phyloP scores from a whole-genome alignment of 768 basidiomycete species.

The Lactifluus piperatus region DNA sequence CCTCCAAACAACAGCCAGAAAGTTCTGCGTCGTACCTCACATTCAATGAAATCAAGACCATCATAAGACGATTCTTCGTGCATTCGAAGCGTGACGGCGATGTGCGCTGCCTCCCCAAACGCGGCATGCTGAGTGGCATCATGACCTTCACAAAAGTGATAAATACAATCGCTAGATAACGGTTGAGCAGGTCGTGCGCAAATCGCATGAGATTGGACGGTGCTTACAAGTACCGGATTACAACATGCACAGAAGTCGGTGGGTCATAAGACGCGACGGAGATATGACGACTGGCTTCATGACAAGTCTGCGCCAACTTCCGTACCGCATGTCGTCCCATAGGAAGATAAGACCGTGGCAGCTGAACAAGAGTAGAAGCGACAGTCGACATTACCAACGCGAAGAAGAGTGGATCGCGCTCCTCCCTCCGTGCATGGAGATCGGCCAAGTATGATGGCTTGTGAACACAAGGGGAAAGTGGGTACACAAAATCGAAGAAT shows the following conservation, averaged over 20 bases:
- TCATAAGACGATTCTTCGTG: slow-evolving; percentile 83
- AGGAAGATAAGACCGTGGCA: slow-evolving; percentile 81
- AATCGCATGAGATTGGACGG: neutral
- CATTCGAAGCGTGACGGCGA: slow-evolving; percentile 74
- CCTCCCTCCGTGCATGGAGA: slow-evolving; percentile 68
- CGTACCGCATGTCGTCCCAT: slow-evolving; percentile 81
- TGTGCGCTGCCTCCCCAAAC: slow-evolving; percentile 80
- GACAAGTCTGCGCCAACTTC: slow-evolving; percentile 73
- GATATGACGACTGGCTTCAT: slow-evolving; percentile 76
- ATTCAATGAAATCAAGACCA: slow-evolving; percentile 77
- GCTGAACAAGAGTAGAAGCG: slow-evolving; percentile 80
- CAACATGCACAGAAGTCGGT: slow-evolving; percentile 75
- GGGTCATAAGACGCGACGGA: slow-evolving; percentile 77
- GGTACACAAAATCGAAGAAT: slow-evolving; percentile 92
- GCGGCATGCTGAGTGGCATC: slow-evolving; percentile 83
- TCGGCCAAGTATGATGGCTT: slow-evolving; percentile 91
- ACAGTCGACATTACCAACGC: slow-evolving; percentile 85
- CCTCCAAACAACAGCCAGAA: slow-evolving; percentile 91
- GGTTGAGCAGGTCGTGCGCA: slow-evolving; percentile 7
- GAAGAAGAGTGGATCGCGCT: slow-evolving; percentile 84
- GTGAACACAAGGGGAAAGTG: slow-evolving; percentile 85
- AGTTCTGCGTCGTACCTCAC: slow-evolving; percentile 73
- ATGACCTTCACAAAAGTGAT: slow-evolving; percentile 84
- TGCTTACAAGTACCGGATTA: slow-evolving; percentile 82
- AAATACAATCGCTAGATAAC: slow-evolving; percentile 58